Evolutionary conservation across 139 green algal species (phyloP), one percentile per base, ranked within the genome.

Genomic region (Chlamydomonas urium): DNA sequence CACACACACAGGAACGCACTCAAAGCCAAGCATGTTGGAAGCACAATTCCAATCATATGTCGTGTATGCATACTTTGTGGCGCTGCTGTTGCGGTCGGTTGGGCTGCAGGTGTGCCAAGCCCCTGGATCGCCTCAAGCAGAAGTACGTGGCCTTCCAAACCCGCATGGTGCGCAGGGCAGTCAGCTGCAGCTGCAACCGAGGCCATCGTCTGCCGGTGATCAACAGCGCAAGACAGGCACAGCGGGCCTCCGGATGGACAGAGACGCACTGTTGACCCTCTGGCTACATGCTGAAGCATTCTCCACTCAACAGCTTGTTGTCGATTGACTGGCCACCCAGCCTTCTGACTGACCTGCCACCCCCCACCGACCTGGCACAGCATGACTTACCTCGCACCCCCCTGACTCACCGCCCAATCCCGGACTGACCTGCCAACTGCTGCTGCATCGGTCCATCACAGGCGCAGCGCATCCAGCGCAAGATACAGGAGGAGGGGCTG

Each of bases 71-170:
- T 53, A 53, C 45, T 53, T 17, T n/a, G 14, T 53, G 45, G 17
- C 17, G 45, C n/a, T n/a, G n/a, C n/a, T n/a, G n/a, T n/a, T n/a
- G 6, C 23, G 59, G 29, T 45, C 31, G 23, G 23, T 62, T 62
- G 8, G 42, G 8, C 4, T 69, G 73, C 81, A 91, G 83, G 69
- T 58, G 76, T 10, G 89, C 86, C 2, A 78, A 87, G 47, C 91
- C 91, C 1, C 19, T 89, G 61, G 88, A 94, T 8, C 85, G 85
- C 2, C 83, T 97, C 23, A 79, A 84, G 31, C 67, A 72, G 28
- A 94, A 96, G 47, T 86, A 86, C 69, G 60, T 70, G 1, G 85
- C 86, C 3, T 97, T 96, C 73, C 80, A 96, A 80, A 83, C 90
- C 50, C 81, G 92, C 36, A 96, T 97, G 92, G 90, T 92, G 62